phyloP scores from a whole-genome alignment of 352 stramenopile genomes.

The Pythium sp. region DNA sequence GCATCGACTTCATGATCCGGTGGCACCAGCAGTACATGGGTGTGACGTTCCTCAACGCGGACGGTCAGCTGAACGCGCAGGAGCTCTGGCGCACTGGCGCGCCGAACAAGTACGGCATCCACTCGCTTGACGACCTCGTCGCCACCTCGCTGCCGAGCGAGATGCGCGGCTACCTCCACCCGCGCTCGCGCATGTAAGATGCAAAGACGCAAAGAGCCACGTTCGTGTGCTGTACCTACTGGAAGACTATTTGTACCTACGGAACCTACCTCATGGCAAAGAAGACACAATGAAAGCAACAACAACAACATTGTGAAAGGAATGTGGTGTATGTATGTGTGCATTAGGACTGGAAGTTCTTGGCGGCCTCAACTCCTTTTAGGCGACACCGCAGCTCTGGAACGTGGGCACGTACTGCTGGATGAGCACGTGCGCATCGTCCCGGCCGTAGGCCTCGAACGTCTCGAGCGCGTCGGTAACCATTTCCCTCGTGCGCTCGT shows the following conservation, averaged over 20 bases:
- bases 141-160: slow-evolving; percentile 86
- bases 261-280: background rate
- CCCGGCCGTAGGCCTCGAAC: slow-evolving; percentile 64
- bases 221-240: background rate
- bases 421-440: slow-evolving; percentile 67
- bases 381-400: slow-evolving; percentile 33
- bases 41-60: slow-evolving; percentile 80
- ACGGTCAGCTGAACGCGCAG: slow-evolving; percentile 88
- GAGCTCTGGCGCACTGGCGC: slow-evolving; percentile 87
- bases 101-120: slow-evolving; percentile 91
- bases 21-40: slow-evolving; percentile 93
- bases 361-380: background rate
- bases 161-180: slow-evolving; percentile 87
- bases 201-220: background rate
- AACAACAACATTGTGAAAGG: background rate
- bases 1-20: slow-evolving; percentile 93
- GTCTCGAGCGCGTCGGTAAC: slow-evolving; percentile 69
- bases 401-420: slow-evolving; percentile 78
- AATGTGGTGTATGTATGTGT: slow-evolving; percentile 3
- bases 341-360: background rate
- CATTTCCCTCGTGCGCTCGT: slow-evolving; percentile 52
- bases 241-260: background rate
- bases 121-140: slow-evolving; percentile 88
- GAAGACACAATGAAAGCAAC: slow-evolving; percentile 3
- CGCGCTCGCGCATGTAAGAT: slow-evolving; percentile 77